These are phyloP conservation scores for Marchantia paleacea DNA, from an alignment of 225 moss, liverwort and hornwort genomes.

Conservation along the genomic window DNA sequence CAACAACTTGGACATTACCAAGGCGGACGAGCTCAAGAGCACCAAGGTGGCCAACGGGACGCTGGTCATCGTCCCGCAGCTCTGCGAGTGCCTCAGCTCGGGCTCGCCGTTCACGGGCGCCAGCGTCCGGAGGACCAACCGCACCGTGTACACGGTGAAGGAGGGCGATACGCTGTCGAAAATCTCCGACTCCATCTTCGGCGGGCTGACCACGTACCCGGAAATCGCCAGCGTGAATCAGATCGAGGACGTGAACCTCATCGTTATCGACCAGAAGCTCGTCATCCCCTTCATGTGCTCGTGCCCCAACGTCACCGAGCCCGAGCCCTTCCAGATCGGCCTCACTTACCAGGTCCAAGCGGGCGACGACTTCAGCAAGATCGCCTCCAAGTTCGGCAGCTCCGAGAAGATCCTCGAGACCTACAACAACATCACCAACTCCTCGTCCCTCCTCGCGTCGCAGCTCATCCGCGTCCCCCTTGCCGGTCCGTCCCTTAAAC, in stretches of 20 bases:
- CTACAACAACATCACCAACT: conserved; percentile 20
- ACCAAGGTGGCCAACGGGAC: conserved; percentile 6
- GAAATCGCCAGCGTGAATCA: conserved; percentile 22
- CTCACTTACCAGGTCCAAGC: conserved; percentile 12
- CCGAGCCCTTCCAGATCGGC: not conserved
- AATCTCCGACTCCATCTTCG: not conserved
- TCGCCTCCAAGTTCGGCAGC: conserved; percentile 12
- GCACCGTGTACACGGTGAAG: conserved; percentile 22
- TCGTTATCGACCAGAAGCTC: not conserved
- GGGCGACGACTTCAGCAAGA: not conserved
- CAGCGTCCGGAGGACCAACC: conserved; percentile 21
- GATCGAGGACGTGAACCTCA: conserved; percentile 9
- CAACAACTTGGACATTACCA: conserved; percentile 23
- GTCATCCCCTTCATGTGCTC: conserved; percentile 29
- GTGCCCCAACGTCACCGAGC: conserved; percentile 18
- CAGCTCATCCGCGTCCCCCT: conserved; percentile 20
- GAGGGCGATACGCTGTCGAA: conserved; percentile 13
- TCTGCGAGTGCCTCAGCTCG: conserved; percentile 19
- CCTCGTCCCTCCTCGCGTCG: not conserved
- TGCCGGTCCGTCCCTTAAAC: not conserved
- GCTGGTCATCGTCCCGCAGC: conserved; percentile 9
- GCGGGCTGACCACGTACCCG: conserved; percentile 2
- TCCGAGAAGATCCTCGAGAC: not conserved
- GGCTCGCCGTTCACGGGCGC: too few species aligned
- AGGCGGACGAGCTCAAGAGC: not conserved